A percentile compares a stretch with the other conserved stretches of the same genome.
Conservation (phyloP, 2,329 filamentous ascomycete species). For the Aureobasidium sp. region DNA sequence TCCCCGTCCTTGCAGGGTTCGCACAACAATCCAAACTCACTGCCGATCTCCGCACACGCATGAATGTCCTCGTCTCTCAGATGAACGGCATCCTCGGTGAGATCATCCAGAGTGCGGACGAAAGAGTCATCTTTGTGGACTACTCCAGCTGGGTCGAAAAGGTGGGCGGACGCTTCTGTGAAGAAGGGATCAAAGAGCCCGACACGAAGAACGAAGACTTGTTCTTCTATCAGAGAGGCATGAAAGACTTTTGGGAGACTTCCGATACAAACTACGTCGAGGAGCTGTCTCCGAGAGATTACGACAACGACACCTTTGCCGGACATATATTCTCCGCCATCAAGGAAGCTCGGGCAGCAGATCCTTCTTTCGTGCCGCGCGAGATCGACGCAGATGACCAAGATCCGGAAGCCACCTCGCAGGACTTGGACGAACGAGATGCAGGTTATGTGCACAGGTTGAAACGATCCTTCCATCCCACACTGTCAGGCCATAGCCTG, state of each 20-base stretch:
- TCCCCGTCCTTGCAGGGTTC: not conserved
- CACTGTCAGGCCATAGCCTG: not conserved
- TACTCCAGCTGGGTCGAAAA: not conserved
- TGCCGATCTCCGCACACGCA: not conserved
- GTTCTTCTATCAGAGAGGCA: not conserved
- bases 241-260: not conserved
- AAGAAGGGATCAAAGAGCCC: not conserved
- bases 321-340: not conserved
- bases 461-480: not conserved
- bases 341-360: not conserved
- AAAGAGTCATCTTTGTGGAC: not conserved
- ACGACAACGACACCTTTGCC: not conserved
- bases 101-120: not conserved
- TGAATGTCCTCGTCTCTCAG: not conserved
- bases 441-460: not conserved
- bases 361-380: not conserved
- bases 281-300: not conserved
- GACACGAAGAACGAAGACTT: not conserved
- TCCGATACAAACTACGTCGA: not conserved
- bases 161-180: not conserved
- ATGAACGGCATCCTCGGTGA: not conserved
- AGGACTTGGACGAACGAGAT: not conserved
- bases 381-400: not conserved
- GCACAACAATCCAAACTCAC: not conserved
- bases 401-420: not conserved